Percentiles rank a stretch among this genome's conserved stretches.
These are phyloP conservation scores for Lathyrus oleraceus DNA, from an alignment of 306 rosid species.

Conservation along the genomic window DNA sequence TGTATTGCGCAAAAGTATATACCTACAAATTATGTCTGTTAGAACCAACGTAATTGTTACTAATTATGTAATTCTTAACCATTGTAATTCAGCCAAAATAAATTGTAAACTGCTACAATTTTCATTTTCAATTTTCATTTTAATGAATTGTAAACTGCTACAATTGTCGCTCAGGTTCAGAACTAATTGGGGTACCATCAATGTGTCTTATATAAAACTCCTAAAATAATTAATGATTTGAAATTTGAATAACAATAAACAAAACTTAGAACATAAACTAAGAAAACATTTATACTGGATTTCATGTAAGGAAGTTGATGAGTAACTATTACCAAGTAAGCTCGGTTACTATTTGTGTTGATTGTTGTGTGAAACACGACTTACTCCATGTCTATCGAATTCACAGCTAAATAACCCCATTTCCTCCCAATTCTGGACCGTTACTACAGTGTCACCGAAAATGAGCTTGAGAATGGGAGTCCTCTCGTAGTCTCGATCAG, in stretches of 20 bases:
- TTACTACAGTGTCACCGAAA: conserved; percentile 51
- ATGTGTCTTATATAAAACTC: no score
- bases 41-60: no score
- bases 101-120: no score
- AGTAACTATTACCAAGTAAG: conserved; percentile 55
- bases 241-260: background rate
- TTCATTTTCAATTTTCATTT: no score
- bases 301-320: conserved; percentile 6
- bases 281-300: background rate
- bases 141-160: no score
- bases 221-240: background rate
- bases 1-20: no score
- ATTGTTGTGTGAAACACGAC: conserved; percentile 86
- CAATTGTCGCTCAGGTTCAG: no score
- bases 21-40: no score
- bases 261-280: conserved; percentile 21
- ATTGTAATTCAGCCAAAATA: no score
- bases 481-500: conserved; percentile 76
- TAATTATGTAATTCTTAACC: no score
- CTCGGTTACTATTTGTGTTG: conserved; percentile 55
- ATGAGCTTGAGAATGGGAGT: conserved; percentile 54
- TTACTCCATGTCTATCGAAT: conserved; percentile 84
- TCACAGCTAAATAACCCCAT: conserved; percentile 80
- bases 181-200: no score
- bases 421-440: conserved; percentile 81